Base-by-base conservation (phyloP, 2,329 filamentous ascomycete species). In the Magnaporthales sp. region DNA sequence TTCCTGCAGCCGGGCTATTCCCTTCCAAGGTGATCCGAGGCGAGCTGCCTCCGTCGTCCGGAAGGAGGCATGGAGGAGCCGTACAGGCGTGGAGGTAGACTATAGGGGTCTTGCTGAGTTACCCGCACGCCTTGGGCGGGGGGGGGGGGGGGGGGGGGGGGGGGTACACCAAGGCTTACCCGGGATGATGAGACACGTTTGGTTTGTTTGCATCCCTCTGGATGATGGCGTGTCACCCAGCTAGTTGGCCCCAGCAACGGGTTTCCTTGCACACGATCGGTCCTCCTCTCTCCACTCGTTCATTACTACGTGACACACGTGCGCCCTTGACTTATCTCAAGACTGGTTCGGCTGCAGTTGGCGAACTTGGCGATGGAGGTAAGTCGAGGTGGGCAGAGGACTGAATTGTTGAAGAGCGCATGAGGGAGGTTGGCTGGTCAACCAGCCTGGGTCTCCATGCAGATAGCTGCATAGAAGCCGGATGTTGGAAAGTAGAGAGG, bases 301-400 rank as follows among this genome's bases (percentile, higher is more conserved):
- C 63, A 32, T 65, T 63, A 46, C 63, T 31, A 65, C 63, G 63
- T 65, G 32, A 54, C 58, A 65, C 63, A 58, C 6, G 38, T 51
- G 13, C 32, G 24, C 63, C 63, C 38, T 9, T 29, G 31, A 22
- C 26, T 27, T 26, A 38, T 64, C 38, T 64, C 24, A 29, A 46
- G 32, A 29, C 63, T 46, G 30, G 32, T 7, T n/a, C 19, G 38
- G 4, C 7, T 51, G 38, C 19, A 51, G 19, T 19, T 6, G 19
- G 38, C 19, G 8, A 7, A n/a, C 38, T 51, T 51, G 38, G 38
- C 19, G 38, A 51, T 7, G 19, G 38, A 51, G 38, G 38, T 19
- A 51, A 51, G 38, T 15, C 38, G 5, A 8, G 19, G 38, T 51
- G 19, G n/a, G 15, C 10, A 51, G 38, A n/a, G 15, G 15, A 51